Evolutionary conservation across 2,329 filamentous ascomycete genomes (phyloP), one percentile per base, ranked within the genome.

Genomic region (Fusarium hostae): DNA sequence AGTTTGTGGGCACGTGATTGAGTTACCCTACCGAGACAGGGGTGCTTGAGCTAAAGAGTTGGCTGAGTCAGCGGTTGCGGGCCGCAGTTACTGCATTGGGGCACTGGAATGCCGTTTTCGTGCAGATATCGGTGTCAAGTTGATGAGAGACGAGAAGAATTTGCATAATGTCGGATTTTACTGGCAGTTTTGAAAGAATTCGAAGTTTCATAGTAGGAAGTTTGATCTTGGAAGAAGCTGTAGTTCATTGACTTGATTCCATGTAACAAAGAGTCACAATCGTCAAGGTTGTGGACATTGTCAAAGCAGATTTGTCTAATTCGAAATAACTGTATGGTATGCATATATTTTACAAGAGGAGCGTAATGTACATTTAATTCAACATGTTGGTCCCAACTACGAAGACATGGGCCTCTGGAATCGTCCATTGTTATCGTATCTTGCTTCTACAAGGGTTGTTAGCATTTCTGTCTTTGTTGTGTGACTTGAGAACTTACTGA

Each of bases 401-500:
- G 65, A 41, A 13, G 76, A 63, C 35, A 76, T 77, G 12, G 83
- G 83, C 12, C 82, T 77, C 66, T 81, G 81, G 74, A 85, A 84
- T 37, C 78, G 78, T 61, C 83, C 83, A 57, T 85, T 85, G 70
- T 85, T 81, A 59, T 85, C 83, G 59, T 85, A 85, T 71, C 82
- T 82, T 50, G 83, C 83, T 76, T 85, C 83, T 85, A 68, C 58
- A 50, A 41, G 26, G 6, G 20, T 13, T 13, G 71, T 88, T 71
- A 87, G 82, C 71, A 45, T 22, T 18, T 13, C 39, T 34, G 12
- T n/a, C 24, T 13, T 24, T 5, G 28, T 12, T 10, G 2, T 9
- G 10, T 4, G 11, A 12, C 6, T 3, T 7, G 37, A n/a, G 51
- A 58, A 87, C 94, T 86, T 85, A 97, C 94, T 99, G 82, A 99